Evolutionary conservation across 2,329 filamentous ascomycete species (phyloP), one percentile per base, ranked within the genome.

Genomic region (Cladosporium sp.): DNA sequence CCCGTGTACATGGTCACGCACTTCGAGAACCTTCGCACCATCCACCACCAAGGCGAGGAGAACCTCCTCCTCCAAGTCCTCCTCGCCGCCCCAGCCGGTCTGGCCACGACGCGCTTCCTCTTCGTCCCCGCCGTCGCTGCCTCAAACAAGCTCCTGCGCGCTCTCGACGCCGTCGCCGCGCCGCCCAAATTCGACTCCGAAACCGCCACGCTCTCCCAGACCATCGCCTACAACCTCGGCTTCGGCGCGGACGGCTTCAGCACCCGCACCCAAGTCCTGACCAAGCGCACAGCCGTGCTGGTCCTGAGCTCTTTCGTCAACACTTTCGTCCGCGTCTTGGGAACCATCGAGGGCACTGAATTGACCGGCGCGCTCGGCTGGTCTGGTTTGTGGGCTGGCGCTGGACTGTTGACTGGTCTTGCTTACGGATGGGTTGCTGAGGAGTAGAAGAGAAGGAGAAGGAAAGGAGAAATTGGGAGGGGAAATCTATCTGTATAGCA

Each of bases 81-180:
- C 35, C 75, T 78, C 7, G 75, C 87, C 41, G 68, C 89, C 3
- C 82, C 84, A 1, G 76, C 87, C 15, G 91, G 90, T 2, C 73
- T 82, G 54, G 86, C 88, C 0, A 83, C 85, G 4, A 82, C 82
- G 54, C 78, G 79, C 39, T 92, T 94, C 65, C 80, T 96, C 57
- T 94, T 95, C 66, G 79, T 81, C 33, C 83, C 85, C 2, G 78
- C 81, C 29, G 42, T 51, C 33, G 35, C 42, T 4, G 41, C 49
- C 33, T 51, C 49, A 13, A 51, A 51, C 49, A 38, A 38, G 19
- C 40, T 51, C 9, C 49, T 51, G 6, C 39, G 42, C 35, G 25
- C 41, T 7, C 36, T 51, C 20, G 49, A 51, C 20, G 18, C 49
- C 38, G 19, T 51, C 41, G 40, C 49, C 33, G 36, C 25, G 30